phyloP scores from a whole-genome alignment of 108 stramenopile genomes.

The Cyclotella sp. region DNA sequence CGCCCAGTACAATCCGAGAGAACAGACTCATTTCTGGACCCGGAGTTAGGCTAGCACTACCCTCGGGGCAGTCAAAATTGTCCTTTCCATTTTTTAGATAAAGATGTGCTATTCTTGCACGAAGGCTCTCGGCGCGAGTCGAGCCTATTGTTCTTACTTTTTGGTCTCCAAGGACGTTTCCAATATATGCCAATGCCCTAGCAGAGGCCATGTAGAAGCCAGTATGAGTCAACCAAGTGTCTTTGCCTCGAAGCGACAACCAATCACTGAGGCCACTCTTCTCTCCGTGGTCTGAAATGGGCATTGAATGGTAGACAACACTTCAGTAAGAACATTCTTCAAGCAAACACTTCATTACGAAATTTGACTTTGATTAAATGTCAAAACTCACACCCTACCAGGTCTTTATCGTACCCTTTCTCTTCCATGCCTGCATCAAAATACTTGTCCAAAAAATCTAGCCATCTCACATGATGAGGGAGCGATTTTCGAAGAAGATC shows the following conservation, averaged over 20 bases:
- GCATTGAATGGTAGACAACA: background rate
- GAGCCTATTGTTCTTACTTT: conserved; percentile 4
- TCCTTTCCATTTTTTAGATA: conserved; percentile 45
- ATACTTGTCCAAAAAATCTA: conserved; percentile 27
- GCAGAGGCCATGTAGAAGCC: conserved; percentile 45
- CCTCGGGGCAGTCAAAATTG: conserved; percentile 29
- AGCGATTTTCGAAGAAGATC: conserved; percentile 20
- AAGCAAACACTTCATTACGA: background rate
- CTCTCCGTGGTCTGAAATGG: background rate
- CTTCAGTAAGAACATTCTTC: background rate
- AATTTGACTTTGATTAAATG: background rate
- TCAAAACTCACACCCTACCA: conserved; percentile 14
- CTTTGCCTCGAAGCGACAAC: conserved; percentile 38
- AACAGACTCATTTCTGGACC: conserved; percentile 50
- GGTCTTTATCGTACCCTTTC: conserved; percentile 28
- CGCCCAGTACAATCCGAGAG: conserved; percentile 34
- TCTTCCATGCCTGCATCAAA: conserved; percentile 31
- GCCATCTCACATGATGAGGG: conserved; percentile 22
- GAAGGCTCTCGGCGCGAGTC: conserved; percentile 8
- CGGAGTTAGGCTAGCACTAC: conserved; percentile 13
- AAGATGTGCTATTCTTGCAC: conserved; percentile 20
- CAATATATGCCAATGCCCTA: conserved; percentile 38
- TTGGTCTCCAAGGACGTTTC: conserved; percentile 12
- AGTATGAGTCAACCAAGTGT: conserved; percentile 44
- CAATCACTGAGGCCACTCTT: conserved; percentile 56